These are phyloP conservation scores for Rhododendron kiyosumense DNA, from an alignment of 148 eudicot species.

Conservation along the genomic window DNA sequence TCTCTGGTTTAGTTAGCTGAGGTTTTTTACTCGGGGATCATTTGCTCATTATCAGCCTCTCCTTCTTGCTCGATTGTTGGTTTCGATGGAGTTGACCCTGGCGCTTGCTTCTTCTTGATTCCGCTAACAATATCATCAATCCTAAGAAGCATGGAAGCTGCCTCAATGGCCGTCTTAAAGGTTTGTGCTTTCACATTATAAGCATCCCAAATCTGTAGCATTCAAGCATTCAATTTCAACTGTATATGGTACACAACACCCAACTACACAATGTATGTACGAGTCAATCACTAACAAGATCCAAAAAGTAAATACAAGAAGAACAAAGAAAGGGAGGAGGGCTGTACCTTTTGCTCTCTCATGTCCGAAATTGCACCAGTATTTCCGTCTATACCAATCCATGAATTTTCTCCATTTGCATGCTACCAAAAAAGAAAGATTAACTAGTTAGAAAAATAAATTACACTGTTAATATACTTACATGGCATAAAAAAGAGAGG, in stretches of 20 bases:
- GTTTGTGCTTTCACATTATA: conserved; percentile 91
- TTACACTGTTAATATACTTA: neutral
- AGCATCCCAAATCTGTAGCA: conserved; percentile 84
- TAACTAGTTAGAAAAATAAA: too few species aligned
- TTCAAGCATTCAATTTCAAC: neutral
- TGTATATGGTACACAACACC: neutral
- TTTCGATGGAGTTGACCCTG: conserved; percentile 63
- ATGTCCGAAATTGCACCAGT: conserved; percentile 84
- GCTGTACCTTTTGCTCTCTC: conserved; percentile 69
- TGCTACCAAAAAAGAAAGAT: conserved; percentile 33
- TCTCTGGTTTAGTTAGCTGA: neutral
- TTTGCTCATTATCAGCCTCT: conserved; percentile 84
- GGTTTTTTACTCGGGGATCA: conserved; percentile 63
- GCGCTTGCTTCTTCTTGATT: conserved; percentile 91
- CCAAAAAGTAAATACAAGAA: neutral
- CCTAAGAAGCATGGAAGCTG: conserved; percentile 89
- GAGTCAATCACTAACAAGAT: neutral
- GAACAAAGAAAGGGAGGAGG: neutral
- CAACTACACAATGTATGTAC: neutral
- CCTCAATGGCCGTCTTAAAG: conserved; percentile 91
- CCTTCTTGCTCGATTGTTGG: conserved; percentile 72
- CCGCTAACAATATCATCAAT: conserved; percentile 96
- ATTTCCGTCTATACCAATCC: conserved; percentile 95
- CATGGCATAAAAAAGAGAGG: neutral
- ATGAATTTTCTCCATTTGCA: conserved; percentile 90